These are phyloP conservation scores for Penicillium sp. DNA, from an alignment of 2,329 filamentous ascomycete genomes.

Conservation along the genomic window DNA sequence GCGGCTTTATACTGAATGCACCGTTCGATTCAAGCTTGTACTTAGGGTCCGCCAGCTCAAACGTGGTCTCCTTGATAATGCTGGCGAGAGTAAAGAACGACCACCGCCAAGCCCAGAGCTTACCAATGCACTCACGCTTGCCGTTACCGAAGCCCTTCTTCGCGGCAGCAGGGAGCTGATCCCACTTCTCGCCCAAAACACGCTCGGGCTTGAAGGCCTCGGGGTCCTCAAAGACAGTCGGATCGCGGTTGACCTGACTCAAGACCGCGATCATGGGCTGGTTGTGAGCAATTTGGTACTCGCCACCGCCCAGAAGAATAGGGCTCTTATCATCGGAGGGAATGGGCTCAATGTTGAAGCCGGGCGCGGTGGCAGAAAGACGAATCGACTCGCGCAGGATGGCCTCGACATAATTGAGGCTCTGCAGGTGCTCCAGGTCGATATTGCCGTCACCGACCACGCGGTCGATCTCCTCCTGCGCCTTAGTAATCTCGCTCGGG, in stretches of 20 bases:
- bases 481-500: slow-evolving; percentile 57
- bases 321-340: slow-evolving; percentile 44
- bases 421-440: slow-evolving; percentile 56
- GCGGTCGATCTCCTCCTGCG: slow-evolving; percentile 64
- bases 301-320: slow-evolving; percentile 55
- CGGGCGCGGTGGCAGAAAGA: slow-evolving; percentile 59
- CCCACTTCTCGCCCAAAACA: slow-evolving; percentile 68
- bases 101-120: slow-evolving; percentile 72
- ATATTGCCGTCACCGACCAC: slow-evolving; percentile 20
- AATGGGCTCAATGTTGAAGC: slow-evolving; percentile 54
- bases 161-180: slow-evolving; percentile 58
- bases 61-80: slow-evolving; percentile 67
- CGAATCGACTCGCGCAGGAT: slow-evolving; percentile 65
- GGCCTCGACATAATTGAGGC: slow-evolving; percentile 66
- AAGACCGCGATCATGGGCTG: slow-evolving; percentile 54
- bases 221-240: slow-evolving; percentile 61
- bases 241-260: slow-evolving; percentile 58
- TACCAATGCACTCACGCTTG: slow-evolving; percentile 65
- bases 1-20: slow-evolving; percentile 54
- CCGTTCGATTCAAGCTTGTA: slow-evolving; percentile 42
- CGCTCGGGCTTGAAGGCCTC: slow-evolving; percentile 67
- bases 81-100: slow-evolving; percentile 59
- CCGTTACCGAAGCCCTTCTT: slow-evolving; percentile 74
- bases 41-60: slow-evolving; percentile 58
- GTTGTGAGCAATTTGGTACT: slow-evolving; percentile 57